phyloP scores from a whole-genome alignment of 192 early-diverging fungal species.

The Coemansia sp. region DNA sequence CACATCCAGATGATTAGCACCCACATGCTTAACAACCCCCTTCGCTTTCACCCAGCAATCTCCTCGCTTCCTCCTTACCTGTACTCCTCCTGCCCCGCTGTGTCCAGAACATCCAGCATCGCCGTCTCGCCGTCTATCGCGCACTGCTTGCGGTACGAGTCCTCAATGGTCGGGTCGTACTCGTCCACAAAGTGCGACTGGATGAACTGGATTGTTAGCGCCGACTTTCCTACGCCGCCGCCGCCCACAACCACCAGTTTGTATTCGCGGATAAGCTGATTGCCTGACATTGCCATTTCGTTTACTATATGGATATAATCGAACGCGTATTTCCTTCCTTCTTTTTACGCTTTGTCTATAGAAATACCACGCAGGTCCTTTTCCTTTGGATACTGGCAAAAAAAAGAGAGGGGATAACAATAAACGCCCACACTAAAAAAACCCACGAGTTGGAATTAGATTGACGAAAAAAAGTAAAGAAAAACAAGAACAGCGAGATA shows the following conservation, averaged over 20 bases:
- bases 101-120: conserved; percentile 92
- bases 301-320: neutral
- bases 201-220: conserved; percentile 80
- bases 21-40: neutral
- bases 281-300: conserved; percentile 42
- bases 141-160: conserved; percentile 97
- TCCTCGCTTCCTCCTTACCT: conserved; percentile 33
- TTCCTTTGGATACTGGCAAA: no score
- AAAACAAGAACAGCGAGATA: neutral
- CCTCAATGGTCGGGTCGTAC: conserved; percentile 98
- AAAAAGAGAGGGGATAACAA: no score
- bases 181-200: conserved; percentile 83
- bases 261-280: conserved; percentile 60
- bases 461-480: conserved; percentile 2
- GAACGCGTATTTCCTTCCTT: neutral
- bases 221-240: conserved; percentile 82
- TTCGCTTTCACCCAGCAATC: neutral
- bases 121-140: conserved; percentile 86
- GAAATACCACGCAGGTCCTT: no score
- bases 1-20: neutral
- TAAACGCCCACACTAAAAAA: no score
- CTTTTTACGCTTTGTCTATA: no score
- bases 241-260: conserved; percentile 84
- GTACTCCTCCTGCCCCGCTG: conserved; percentile 95
- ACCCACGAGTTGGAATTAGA: neutral